phyloP scores from a whole-genome alignment of 306 rosid species.

The Glycine tomentella region DNA sequence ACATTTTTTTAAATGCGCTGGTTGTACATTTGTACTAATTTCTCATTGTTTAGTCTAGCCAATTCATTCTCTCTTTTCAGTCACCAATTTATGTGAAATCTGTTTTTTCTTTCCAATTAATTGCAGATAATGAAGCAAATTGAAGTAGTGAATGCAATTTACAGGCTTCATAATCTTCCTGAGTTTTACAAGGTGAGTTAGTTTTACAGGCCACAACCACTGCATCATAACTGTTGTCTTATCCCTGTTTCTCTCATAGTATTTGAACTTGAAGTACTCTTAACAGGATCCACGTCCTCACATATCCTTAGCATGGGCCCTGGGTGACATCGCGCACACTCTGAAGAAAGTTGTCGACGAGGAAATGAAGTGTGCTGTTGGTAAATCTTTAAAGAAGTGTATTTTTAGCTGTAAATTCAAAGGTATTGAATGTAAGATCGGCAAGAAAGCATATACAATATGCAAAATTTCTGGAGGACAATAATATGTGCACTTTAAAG shows the following conservation, averaged over 20 bases:
- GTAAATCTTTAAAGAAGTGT: conserved; percentile 55
- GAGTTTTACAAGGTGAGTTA: conserved; percentile 80
- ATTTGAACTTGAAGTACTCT: conserved; percentile 4
- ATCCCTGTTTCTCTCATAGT: conserved; percentile 6
- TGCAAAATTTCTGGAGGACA: conserved; percentile 61
- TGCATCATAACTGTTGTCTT: neutral
- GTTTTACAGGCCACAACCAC: conserved; percentile 11
- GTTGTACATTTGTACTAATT: neutral
- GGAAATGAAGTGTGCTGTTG: conserved; percentile 51
- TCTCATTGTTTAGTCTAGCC: conserved; percentile 2
- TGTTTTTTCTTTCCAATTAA: conserved; percentile 22
- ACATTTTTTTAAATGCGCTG: neutral
- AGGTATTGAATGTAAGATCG: conserved; percentile 81
- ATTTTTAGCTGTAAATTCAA: conserved; percentile 67
- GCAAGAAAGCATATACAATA: conserved; percentile 63
- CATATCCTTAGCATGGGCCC: conserved; percentile 87
- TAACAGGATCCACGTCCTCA: conserved; percentile 88
- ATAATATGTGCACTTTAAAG: conserved; percentile 8
- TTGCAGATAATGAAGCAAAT: conserved; percentile 85
- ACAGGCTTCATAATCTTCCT: conserved; percentile 92
- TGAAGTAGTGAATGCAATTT: conserved; percentile 75
- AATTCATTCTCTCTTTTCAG: conserved; percentile 10
- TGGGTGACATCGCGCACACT: conserved; percentile 64
- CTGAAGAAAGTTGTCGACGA: conserved; percentile 60
- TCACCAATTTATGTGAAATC: conserved; percentile 1